Evolutionary conservation across 2,329 filamentous ascomycete genomes (phyloP).

Genomic region (Fusarium bulbicola): DNA sequence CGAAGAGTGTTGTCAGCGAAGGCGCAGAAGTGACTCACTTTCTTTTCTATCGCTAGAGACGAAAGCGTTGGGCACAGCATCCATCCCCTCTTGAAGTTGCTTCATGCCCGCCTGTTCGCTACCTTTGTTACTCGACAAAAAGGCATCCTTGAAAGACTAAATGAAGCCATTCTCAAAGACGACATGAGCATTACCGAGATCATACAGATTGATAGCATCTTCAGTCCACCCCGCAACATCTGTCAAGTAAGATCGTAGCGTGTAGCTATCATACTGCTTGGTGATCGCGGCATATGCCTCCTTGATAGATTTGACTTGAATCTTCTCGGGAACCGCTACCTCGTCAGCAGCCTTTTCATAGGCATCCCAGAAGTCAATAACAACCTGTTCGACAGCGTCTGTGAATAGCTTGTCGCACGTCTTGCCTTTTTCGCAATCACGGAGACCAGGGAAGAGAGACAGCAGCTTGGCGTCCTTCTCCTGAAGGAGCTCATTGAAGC

Average conservation of each 20-base stretch:
- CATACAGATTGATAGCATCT: background rate
- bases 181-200: background rate
- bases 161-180: background rate
- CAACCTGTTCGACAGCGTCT: background rate
- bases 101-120: accelerated
- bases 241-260: background rate
- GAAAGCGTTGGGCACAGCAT: background rate
- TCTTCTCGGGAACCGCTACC: background rate
- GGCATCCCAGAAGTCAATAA: background rate
- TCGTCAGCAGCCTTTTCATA: background rate
- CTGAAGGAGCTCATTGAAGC: background rate
- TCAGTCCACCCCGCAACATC: background rate
- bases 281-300: background rate
- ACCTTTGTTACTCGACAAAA: background rate
- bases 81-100: background rate
- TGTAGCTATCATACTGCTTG: background rate
- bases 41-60: background rate
- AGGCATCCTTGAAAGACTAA: background rate
- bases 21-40: background rate
- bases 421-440: background rate
- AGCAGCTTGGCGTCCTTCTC: background rate
- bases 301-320: background rate
- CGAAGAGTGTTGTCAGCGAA: accelerated
- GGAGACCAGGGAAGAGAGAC: background rate
- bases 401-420: background rate